A percentile compares a stretch with the other conserved stretches of the same genome.
Conservation (phyloP, 306 rosid species). For the Datisca glomerata region DNA sequence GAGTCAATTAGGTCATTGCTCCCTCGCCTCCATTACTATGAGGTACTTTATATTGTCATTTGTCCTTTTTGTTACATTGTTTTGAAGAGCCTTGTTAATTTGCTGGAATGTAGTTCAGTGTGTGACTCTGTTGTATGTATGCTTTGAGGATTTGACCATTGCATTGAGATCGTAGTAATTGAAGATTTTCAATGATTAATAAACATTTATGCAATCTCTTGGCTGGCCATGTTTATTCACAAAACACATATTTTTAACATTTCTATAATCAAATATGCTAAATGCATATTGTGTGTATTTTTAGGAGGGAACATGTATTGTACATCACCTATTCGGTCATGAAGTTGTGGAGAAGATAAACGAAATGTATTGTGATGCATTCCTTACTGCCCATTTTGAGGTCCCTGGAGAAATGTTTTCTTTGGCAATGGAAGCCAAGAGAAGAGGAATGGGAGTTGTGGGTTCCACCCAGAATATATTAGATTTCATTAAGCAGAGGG, state of each 20-base stretch:
- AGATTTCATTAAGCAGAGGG: slow-evolving; percentile 79
- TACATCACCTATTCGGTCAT: slow-evolving; percentile 84
- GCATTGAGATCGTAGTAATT: no score
- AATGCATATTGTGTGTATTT: slow-evolving; percentile 7
- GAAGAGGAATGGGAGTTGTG: slow-evolving; percentile 94
- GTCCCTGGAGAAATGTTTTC: slow-evolving; percentile 99
- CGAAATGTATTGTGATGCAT: slow-evolving; percentile 89
- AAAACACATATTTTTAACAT: no score
- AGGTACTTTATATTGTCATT: slow-evolving; percentile 24
- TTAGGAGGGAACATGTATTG: slow-evolving; percentile 92
- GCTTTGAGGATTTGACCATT: no score
- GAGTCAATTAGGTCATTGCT: slow-evolving; percentile 57
- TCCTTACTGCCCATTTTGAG: slow-evolving; percentile 94
- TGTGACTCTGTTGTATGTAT: no score
- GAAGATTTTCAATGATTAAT: no score
- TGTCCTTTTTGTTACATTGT: no score
- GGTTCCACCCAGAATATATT: slow-evolving; percentile 90
- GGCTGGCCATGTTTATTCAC: no score
- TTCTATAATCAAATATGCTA: no score
- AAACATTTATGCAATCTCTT: no score
- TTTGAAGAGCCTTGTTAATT: no score
- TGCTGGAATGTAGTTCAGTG: no score
- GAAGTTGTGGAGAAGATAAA: slow-evolving; percentile 90
- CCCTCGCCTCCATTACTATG: slow-evolving; percentile 67
- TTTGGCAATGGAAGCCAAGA: slow-evolving; percentile 95